Evolutionary conservation across 768 basidiomycete species (phyloP).

Genomic region (Kwoniella dendrophila): DNA sequence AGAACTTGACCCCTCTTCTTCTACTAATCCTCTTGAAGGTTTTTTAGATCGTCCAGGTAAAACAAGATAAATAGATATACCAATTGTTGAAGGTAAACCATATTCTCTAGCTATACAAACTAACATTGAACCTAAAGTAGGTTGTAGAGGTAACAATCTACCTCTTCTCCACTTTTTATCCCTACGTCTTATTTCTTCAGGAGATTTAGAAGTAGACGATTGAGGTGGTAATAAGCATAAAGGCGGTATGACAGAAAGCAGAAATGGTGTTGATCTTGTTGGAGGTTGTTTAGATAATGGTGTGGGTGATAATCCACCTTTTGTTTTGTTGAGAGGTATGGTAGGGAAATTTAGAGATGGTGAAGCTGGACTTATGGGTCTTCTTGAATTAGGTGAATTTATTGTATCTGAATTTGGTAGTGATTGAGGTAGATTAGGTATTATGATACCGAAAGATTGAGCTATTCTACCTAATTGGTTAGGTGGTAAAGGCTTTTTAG

Average conservation of each 20-base stretch:
- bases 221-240: constrained; percentile 27
- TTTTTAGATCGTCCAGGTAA: constrained; percentile 51
- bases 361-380: constrained; percentile 12
- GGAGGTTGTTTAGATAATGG: constrained; percentile 7
- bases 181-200: constrained; percentile 21
- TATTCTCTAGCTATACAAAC: constrained; percentile 90
- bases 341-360: constrained; percentile 14
- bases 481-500: constrained; percentile 40
- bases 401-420: constrained; percentile 12
- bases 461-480: constrained; percentile 48
- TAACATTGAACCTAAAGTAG: constrained; percentile 79
- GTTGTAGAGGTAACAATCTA: constrained; percentile 79
- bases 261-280: constrained; percentile 24
- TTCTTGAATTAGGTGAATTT: neutral
- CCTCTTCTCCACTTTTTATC: constrained; percentile 65
- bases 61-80: constrained; percentile 80
- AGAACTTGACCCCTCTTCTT: constrained; percentile 59
- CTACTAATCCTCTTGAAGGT: too few relatives aligned
- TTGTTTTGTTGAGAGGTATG: neutral
- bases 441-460: constrained; percentile 50
- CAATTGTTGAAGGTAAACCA: constrained; percentile 80
- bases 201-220: neutral
- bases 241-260: constrained; percentile 50
- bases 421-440: constrained; percentile 41
- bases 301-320: constrained; percentile 12